Conservation (phyloP, 495 filamentous ascomycete species). For the Neurospora intermedia region DNA sequence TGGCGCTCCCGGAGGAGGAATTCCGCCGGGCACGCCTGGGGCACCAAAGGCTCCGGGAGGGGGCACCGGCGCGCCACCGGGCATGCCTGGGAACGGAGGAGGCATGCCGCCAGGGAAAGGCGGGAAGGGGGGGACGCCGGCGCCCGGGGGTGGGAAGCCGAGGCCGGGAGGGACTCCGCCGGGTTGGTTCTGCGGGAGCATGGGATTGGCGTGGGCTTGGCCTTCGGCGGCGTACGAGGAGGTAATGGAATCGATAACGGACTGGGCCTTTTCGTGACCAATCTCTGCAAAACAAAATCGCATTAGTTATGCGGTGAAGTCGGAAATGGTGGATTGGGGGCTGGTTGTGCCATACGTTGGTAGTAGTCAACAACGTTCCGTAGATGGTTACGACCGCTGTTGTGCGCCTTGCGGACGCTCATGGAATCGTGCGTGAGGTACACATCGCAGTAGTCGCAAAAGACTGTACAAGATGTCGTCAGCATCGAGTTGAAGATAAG, state of each 20-base stretch:
- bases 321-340: conserved; percentile 1
- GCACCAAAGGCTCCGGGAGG: conserved; percentile 35
- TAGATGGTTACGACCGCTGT: conserved; percentile 89
- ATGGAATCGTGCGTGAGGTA: conserved; percentile 99
- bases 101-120: conserved; percentile 21
- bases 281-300: conserved; percentile 52
- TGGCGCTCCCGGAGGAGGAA: conserved; percentile 34
- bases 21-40: conserved; percentile 32
- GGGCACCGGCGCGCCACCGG: conserved; percentile 14
- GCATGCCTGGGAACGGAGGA: conserved; percentile 28
- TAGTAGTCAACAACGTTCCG: conserved; percentile 98
- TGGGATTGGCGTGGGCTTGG: conserved; percentile 72
- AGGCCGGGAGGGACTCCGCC: conserved; percentile 37
- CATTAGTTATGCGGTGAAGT: conserved; percentile 2
- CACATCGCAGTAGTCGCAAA: conserved; percentile 99
- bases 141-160: conserved; percentile 19
- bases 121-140: conserved; percentile 8
- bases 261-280: conserved; percentile 95
- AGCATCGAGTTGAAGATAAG: conserved; percentile 4
- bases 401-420: conserved; percentile 98
- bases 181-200: conserved; percentile 55
- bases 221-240: conserved; percentile 89
- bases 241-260: conserved; percentile 95
- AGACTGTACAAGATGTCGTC: conserved; percentile 19
- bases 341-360: conserved; percentile 52